Conservation (phyloP, 495 filamentous ascomycete genomes). For the Talaromyces wortmannii region DNA sequence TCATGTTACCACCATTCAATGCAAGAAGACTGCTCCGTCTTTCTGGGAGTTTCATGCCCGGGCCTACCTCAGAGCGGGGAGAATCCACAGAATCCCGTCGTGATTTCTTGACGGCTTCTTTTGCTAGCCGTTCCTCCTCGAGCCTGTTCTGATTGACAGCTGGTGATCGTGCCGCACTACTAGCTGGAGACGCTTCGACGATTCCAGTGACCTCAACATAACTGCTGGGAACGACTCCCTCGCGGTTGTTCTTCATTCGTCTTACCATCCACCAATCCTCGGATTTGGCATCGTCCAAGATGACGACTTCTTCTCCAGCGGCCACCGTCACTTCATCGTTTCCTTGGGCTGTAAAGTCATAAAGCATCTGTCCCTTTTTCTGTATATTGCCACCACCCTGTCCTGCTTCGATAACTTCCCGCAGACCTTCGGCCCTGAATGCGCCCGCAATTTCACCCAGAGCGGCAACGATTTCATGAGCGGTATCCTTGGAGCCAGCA, state of each 20-base stretch:
- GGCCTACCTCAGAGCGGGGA: constrained; percentile 66
- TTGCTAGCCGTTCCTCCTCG: constrained; percentile 75
- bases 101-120: constrained; percentile 60
- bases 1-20: constrained; percentile 50
- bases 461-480: constrained; percentile 80
- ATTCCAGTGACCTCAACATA: constrained; percentile 83
- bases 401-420: constrained; percentile 79
- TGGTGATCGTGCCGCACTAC: constrained; percentile 55
- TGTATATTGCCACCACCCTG: constrained; percentile 55
- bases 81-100: constrained; percentile 47
- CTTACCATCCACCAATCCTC: constrained; percentile 99
- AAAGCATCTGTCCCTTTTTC: constrained; percentile 78
- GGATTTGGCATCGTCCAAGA: constrained; percentile 84
- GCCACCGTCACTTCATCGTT: constrained; percentile 94
- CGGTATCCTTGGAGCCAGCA: constrained; percentile 94
- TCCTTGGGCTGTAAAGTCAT: constrained; percentile 94
- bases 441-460: constrained; percentile 87
- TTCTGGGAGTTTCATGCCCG: constrained; percentile 61
- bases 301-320: constrained; percentile 81
- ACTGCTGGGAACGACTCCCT: constrained; percentile 97
- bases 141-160: constrained; percentile 73
- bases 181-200: constrained; percentile 33
- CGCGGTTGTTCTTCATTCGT: constrained; percentile 79
- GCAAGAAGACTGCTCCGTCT: constrained; percentile 59
- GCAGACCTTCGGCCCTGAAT: constrained; percentile 72